These are phyloP conservation scores for Sphagnum tenellum DNA, from an alignment of 225 moss, liverwort and hornwort genomes.

Conservation along the genomic window DNA sequence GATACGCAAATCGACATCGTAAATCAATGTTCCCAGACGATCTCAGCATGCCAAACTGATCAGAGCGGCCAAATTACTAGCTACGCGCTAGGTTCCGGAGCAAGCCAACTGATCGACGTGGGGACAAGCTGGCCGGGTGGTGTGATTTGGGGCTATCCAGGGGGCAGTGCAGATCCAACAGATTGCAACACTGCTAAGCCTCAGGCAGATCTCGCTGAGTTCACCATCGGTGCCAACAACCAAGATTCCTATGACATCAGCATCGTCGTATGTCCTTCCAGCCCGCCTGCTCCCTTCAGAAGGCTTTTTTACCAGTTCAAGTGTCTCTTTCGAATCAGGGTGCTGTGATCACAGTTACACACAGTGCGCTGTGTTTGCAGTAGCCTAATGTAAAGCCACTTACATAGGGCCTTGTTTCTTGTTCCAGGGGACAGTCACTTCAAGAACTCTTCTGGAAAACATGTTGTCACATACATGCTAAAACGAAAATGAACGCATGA, in stretches of 20 bases:
- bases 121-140: constrained; percentile 9
- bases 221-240: neutral
- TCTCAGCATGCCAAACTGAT: too few relatives aligned
- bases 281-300: neutral
- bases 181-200: constrained; percentile 3
- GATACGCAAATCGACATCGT: too few relatives aligned
- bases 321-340: neutral
- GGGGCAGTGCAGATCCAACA: neutral
- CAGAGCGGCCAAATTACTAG: neutral
- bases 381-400: neutral
- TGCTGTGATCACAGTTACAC: too few relatives aligned
- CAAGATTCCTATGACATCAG: constrained; percentile 13
- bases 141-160: constrained; percentile 11
- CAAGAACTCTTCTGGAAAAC: neutral
- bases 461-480: neutral
- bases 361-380: too few relatives aligned
- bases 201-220: constrained; percentile 19
- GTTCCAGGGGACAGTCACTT: neutral
- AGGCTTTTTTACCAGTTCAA: neutral
- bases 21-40: too few relatives aligned
- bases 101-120: constrained; percentile 4
- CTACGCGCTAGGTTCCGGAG: constrained; percentile 4
- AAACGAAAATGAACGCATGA: neutral
- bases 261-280: constrained; percentile 13
- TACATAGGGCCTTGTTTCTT: neutral